Conservation (phyloP, 257 asterid genomes). For the Leonotis leonurus region DNA sequence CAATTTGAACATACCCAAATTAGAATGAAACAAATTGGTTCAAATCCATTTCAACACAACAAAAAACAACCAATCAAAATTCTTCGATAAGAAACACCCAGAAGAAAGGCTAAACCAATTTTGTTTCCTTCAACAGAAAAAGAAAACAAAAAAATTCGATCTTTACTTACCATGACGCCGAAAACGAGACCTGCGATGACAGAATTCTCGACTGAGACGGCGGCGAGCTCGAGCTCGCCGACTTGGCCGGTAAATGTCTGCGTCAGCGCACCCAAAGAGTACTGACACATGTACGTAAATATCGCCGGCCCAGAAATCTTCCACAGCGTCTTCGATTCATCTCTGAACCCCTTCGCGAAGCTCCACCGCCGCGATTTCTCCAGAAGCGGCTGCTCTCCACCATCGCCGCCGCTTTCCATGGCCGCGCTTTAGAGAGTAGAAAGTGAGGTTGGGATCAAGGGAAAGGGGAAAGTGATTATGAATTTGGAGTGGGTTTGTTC, state of each 20-base stretch:
- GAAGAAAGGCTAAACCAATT: background rate
- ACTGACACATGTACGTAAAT: slow-evolving; percentile 59
- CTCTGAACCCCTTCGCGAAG: slow-evolving; percentile 24
- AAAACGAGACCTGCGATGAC: slow-evolving; percentile 72
- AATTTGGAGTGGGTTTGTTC: too few species aligned
- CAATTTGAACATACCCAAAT: background rate
- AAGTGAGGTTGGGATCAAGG: too few species aligned
- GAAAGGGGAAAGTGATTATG: too few species aligned
- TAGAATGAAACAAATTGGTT: background rate
- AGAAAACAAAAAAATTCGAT: background rate
- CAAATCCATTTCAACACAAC: background rate
- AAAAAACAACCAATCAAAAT: background rate
- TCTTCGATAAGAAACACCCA: background rate
- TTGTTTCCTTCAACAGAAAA: background rate
- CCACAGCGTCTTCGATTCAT: slow-evolving; percentile 66
- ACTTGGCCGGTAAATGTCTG: slow-evolving; percentile 56
- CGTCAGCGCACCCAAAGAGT: slow-evolving; percentile 66
- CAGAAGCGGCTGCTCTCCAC: slow-evolving; percentile 27
- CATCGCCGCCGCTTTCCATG: slow-evolving; percentile 22
- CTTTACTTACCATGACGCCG: slow-evolving; percentile 55
- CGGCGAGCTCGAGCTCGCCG: slow-evolving; percentile 74
- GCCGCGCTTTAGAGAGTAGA: too few species aligned
- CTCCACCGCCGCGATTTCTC: slow-evolving; percentile 15
- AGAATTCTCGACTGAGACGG: slow-evolving; percentile 75
- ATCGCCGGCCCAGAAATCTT: slow-evolving; percentile 66